These are phyloP conservation scores for Nitzschia putrida DNA, from an alignment of 108 stramenopile genomes.

Conservation along the genomic window DNA sequence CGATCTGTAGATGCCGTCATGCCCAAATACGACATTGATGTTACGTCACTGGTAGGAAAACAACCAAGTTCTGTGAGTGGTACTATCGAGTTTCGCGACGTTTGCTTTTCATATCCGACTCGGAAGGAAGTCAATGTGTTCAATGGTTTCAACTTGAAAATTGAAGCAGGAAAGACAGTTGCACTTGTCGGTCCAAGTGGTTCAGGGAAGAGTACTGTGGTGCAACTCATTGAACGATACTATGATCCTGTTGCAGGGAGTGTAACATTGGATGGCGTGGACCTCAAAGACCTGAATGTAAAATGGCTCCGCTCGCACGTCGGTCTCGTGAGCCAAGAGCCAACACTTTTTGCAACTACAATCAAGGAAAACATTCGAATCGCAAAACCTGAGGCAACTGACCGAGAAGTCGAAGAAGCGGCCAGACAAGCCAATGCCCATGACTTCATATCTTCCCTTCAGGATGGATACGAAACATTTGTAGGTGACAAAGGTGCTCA, in stretches of 20 bases:
- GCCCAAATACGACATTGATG: constrained; percentile 56
- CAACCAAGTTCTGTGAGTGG: constrained; percentile 48
- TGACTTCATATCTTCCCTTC: constrained; percentile 68
- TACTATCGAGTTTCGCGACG: constrained; percentile 51
- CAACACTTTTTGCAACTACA: constrained; percentile 74
- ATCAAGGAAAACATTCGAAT: constrained; percentile 82
- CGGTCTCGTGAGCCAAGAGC: constrained; percentile 87
- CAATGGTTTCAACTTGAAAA: constrained; percentile 54
- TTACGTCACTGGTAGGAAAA: constrained; percentile 46
- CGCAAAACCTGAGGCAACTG: constrained; percentile 57
- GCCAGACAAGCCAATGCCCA: constrained; percentile 80
- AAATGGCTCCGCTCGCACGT: constrained; percentile 71
- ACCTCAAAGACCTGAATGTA: constrained; percentile 68
- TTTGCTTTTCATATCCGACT: constrained; percentile 65
- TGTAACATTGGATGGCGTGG: constrained; percentile 72
- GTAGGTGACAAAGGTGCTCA: constrained; percentile 61
- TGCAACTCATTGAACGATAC: constrained; percentile 75
- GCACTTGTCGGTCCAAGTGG: constrained; percentile 74
- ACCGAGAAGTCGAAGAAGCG: constrained; percentile 63
- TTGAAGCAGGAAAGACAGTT: constrained; percentile 63
- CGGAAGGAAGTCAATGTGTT: constrained; percentile 48
- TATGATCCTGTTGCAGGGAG: constrained; percentile 70
- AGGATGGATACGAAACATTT: constrained; percentile 70
- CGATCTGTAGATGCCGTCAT: neutral
- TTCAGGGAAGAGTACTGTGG: constrained; percentile 64